These are phyloP conservation scores for Nicotiana obtusifolia DNA, from an alignment of 257 asterid species.

Conservation along the genomic window DNA sequence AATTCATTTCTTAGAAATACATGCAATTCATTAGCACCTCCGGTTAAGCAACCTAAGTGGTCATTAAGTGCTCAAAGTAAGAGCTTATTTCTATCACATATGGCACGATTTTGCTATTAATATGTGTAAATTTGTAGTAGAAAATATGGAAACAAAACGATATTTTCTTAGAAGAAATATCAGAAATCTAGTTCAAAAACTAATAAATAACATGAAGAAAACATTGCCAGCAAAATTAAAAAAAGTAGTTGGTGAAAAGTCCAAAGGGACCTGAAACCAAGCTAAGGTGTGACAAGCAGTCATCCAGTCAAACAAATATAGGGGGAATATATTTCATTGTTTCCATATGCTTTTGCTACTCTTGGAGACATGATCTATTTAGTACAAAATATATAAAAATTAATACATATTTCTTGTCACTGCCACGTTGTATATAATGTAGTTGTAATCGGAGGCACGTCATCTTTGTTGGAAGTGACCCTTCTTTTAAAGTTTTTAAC, in stretches of 20 bases:
- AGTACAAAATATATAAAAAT: not conserved
- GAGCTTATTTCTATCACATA: not conserved
- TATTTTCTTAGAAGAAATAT: not conserved
- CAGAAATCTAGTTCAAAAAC: not conserved
- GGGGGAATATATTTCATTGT: not conserved
- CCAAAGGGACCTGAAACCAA: not conserved
- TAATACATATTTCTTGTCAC: not conserved
- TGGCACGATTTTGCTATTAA: not conserved
- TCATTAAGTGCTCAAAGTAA: not conserved
- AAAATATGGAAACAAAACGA: not conserved
- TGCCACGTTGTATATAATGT: not conserved
- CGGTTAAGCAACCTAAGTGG: not conserved
- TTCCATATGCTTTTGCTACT: not conserved
- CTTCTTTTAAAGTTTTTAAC: not conserved
- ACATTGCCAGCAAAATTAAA: not conserved
- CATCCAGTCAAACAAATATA: not conserved
- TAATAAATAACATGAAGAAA: not conserved
- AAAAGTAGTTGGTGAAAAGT: not conserved
- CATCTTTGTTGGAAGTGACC: not conserved
- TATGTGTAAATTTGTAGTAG: not conserved
- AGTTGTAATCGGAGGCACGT: conserved; percentile 9
- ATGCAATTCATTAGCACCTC: not conserved
- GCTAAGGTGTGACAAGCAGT: conserved; percentile 7
- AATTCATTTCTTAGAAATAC: no score
- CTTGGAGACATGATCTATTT: not conserved